These are phyloP conservation scores for Cyberlindnera saturnus DNA, from an alignment of 805 yeast species.

Conservation along the genomic window DNA sequence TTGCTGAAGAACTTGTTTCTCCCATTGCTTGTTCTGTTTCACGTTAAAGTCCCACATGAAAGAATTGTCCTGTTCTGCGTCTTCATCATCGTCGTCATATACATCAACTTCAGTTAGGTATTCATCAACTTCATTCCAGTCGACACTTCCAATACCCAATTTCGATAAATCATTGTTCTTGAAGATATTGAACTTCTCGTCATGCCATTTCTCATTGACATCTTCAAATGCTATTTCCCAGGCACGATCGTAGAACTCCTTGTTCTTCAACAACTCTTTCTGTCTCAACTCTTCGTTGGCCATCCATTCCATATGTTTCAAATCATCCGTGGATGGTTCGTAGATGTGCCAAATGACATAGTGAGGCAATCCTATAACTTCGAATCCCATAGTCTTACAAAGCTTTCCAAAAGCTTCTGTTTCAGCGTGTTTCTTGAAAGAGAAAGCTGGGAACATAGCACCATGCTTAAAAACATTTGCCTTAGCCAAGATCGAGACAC, in stretches of 20 bases:
- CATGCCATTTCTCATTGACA: conserved; percentile 65
- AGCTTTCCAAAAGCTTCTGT: conserved; percentile 95
- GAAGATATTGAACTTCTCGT: conserved; percentile 63
- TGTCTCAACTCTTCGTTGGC: conserved; percentile 70
- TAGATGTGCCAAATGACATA: conserved; percentile 96
- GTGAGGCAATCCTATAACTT: conserved; percentile 87
- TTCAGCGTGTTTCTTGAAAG: conserved; percentile 94
- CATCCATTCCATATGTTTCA: conserved; percentile 85
- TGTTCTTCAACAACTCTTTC: conserved; percentile 55
- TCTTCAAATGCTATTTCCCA: conserved; percentile 79
- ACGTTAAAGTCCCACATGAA: conserved; percentile 16
- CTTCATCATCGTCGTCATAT: conserved; percentile 9
- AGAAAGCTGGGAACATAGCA: conserved; percentile 93
- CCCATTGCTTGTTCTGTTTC: conserved; percentile 17
- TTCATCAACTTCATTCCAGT: conserved; percentile 62
- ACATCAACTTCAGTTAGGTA: conserved; percentile 22
- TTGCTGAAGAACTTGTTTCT: conserved; percentile 16
- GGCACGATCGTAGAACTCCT: conserved; percentile 59
- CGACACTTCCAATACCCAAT: conserved; percentile 46
- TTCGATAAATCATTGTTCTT: conserved; percentile 66
- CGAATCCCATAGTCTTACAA: conserved; percentile 78
- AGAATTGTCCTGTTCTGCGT: conserved; percentile 12
- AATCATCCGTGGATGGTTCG: conserved; percentile 91
- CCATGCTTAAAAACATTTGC: conserved; percentile 85
- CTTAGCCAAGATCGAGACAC: conserved; percentile 86